Conservation (phyloP, 2,329 filamentous ascomycete genomes). For the Pezicula carpinea region DNA sequence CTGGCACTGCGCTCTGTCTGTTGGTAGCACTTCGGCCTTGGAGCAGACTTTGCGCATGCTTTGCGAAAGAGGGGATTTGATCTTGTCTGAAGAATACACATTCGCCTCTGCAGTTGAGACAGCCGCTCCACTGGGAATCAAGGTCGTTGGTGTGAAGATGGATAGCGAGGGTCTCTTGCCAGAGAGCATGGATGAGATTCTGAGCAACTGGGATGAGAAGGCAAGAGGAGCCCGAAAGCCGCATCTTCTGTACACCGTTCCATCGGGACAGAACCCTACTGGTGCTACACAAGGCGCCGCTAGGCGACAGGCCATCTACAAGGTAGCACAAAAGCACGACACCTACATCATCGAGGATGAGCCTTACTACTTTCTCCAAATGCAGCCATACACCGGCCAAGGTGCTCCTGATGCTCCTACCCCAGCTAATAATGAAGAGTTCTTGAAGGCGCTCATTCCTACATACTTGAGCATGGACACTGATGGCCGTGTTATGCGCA, state of each 20-base stretch:
- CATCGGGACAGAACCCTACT: constrained; percentile 71
- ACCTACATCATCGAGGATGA: constrained; percentile 69
- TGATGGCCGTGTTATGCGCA: constrained; percentile 82
- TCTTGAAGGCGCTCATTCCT: constrained; percentile 68
- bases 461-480: constrained; percentile 75
- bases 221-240: constrained; percentile 57
- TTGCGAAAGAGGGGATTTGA: constrained; percentile 66
- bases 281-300: constrained; percentile 61
- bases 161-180: constrained; percentile 63
- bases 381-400: constrained; percentile 49
- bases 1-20: constrained; percentile 79
- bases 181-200: constrained; percentile 54
- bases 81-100: constrained; percentile 87
- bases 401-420: constrained; percentile 41
- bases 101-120: constrained; percentile 72
- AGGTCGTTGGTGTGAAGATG: constrained; percentile 56
- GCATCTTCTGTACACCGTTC: constrained; percentile 65
- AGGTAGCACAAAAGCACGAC: constrained; percentile 65
- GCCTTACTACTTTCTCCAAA: constrained; percentile 72
- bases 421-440: constrained; percentile 62
- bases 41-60: constrained; percentile 84
- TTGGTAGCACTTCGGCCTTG: constrained; percentile 81
- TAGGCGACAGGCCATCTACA: constrained; percentile 59
- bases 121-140: constrained; percentile 57
- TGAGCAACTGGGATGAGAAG: constrained; percentile 60